A percentile compares a stretch with the other conserved stretches of the same genome.
Conservation (phyloP, 129 eudicot species). For the Pseudognaphalium luteoalbum region DNA sequence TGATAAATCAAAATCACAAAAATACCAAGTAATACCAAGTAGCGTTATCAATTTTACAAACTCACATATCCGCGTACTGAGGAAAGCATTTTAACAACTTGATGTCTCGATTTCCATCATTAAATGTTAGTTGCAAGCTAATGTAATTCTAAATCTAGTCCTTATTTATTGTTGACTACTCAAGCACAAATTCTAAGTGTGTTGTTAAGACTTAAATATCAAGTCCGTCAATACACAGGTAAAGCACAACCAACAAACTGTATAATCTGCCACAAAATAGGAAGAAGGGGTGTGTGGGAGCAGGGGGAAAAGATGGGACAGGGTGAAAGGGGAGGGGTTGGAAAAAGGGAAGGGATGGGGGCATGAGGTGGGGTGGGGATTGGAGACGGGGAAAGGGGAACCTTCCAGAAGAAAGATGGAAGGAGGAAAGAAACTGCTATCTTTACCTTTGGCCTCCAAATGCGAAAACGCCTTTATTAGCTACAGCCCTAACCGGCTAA, state of each 20-base stretch:
- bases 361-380: constrained; percentile 3
- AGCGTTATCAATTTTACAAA: not conserved
- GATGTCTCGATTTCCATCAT: constrained; percentile 5
- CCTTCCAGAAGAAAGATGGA: constrained; percentile 30
- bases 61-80: not conserved
- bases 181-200: not conserved
- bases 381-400: constrained; percentile 18
- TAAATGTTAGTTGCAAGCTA: not conserved
- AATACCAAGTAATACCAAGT: not conserved
- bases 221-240: constrained; percentile 2
- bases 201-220: not conserved
- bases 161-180: too few relatives aligned
- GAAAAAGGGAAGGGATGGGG: constrained; percentile 3
- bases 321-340: constrained; percentile 2
- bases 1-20: not conserved
- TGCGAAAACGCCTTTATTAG: constrained; percentile 27
- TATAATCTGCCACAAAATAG: constrained; percentile 1
- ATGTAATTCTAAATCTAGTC: constrained; percentile 10
- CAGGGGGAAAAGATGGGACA: not conserved
- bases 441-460: constrained; percentile 41
- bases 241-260: constrained; percentile 17
- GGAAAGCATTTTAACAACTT: constrained; percentile 9
- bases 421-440: constrained; percentile 28
- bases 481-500: constrained; percentile 41
- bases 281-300: not conserved